Evolutionary conservation across 495 filamentous ascomycete species (phyloP), one percentile per base, ranked within the genome.

Genomic region (Penicillium bovifimosum): DNA sequence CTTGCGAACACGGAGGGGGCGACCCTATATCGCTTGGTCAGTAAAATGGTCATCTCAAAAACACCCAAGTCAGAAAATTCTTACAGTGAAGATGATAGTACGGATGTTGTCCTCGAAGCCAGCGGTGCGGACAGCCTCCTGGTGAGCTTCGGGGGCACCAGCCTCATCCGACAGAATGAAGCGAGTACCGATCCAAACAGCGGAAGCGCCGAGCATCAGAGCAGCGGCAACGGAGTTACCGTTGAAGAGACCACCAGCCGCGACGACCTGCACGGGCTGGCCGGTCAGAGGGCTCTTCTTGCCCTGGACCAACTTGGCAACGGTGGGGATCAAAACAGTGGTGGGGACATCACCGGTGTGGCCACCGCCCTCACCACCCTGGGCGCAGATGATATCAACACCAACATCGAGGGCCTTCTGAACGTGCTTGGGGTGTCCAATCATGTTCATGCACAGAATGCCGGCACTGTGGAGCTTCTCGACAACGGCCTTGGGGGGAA

Each of bases 381-480:
- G 90, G 26, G 90, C 90, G 72, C 90, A 95, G 71, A 96, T 95
- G 56, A 95, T 85, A 68, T 96, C 90, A 54, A 79, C 85, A 60
- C 93, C 93, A 43, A 89, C 80, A 16, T 89, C 92, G 50, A 98
- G 78, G 67, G 86, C 87, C 80, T 96, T 97, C 67, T 85, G 78
- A 42, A 96, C 91, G 76, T 98, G 93, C 82, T 98, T 98, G 57
- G 95, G 95, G 81, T 97, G 93, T 50, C 92, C 93, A 68, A 98
- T 95, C 93, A 98, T 98, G 84, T 98, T 98, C 93, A 98, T 98
- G 82, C 92, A 96, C 48, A 95, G 79, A 54, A 98, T 79, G 48
- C 91, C 91, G 63, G 81, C 76, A 56, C 82, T 80, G 80, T 98
- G 93, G 31, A 98, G 83, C 56, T 77, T 84, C 41, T 97, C 88